Conservation (phyloP, 2,329 filamentous ascomycete genomes). For the Tolypocladium sp. region DNA sequence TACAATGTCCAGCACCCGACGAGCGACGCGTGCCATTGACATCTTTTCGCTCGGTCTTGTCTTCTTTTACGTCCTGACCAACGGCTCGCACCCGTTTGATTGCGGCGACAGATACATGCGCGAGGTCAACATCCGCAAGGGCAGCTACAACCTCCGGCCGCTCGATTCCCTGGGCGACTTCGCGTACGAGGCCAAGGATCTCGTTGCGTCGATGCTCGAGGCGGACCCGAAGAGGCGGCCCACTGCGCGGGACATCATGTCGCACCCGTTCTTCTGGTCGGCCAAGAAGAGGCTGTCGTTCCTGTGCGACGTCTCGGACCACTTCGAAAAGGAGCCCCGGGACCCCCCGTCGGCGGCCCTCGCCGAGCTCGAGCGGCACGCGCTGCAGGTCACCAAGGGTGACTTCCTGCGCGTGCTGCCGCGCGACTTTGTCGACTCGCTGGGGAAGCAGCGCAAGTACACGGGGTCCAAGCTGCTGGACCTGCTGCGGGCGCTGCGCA, state of each 20-base stretch:
- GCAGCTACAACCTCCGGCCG: slow-evolving; percentile 61
- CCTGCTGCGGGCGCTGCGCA: slow-evolving; percentile 76
- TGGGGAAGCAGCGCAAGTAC: slow-evolving; percentile 94
- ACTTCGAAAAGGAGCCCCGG: slow-evolving; percentile 86
- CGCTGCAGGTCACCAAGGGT: slow-evolving; percentile 44
- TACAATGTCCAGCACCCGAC: slow-evolving; percentile 51
- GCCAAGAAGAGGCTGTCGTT: slow-evolving; percentile 83
- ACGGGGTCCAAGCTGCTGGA: slow-evolving; percentile 77
- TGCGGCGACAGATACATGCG: slow-evolving; percentile 91
- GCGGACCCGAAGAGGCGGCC: slow-evolving; percentile 51
- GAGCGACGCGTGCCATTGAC: slow-evolving; percentile 91
- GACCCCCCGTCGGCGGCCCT: slow-evolving; percentile 70
- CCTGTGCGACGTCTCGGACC: slow-evolving; percentile 92
- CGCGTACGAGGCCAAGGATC: slow-evolving; percentile 75
- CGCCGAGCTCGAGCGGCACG: slow-evolving; percentile 45
- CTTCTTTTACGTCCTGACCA: slow-evolving; percentile 98
- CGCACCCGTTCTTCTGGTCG: slow-evolving; percentile 95
- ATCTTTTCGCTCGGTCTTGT: slow-evolving; percentile 95
- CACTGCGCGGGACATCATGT: slow-evolving; percentile 68
- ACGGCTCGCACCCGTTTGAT: slow-evolving; percentile 87
- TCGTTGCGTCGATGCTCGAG: slow-evolving; percentile 72
- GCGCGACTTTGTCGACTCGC: slow-evolving; percentile 73
- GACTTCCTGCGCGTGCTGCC: slow-evolving; percentile 76
- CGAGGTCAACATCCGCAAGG: slow-evolving; percentile 94
- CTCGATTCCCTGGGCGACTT: slow-evolving; percentile 74